Evolutionary conservation across 1,284 basidiomycete genomes (phyloP).

Genomic region (Pyrrhoderma lamaoense): DNA sequence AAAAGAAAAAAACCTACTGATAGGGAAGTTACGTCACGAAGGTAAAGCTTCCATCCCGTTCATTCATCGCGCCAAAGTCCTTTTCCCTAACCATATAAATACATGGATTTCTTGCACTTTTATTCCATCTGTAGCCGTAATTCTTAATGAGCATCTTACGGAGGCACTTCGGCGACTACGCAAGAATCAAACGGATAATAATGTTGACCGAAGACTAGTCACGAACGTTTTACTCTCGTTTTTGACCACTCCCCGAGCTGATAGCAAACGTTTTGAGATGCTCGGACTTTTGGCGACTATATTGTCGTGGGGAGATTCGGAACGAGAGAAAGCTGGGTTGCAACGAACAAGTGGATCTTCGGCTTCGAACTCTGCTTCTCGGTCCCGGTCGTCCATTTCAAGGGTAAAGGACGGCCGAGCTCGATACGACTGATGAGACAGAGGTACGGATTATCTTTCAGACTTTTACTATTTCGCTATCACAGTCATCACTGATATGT

Average conservation of each 20-base stretch:
- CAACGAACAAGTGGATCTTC: constrained; percentile 44
- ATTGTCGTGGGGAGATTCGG: constrained; percentile 83
- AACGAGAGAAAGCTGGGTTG: constrained; percentile 87
- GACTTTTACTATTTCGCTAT: neutral
- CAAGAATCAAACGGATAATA: constrained; percentile 78
- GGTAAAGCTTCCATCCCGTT: constrained; percentile 39
- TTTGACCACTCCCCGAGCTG: constrained; percentile 82
- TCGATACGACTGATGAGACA: constrained; percentile 70
- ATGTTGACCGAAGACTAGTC: constrained; percentile 89
- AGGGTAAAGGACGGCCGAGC: constrained; percentile 39
- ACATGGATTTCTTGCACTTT: too few species aligned
- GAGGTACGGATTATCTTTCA: constrained; percentile 42
- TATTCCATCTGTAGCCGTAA: constrained; percentile 56
- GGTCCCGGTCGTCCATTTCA: constrained; percentile 28
- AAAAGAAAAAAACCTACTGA: constrained; percentile 89
- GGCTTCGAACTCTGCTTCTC: constrained; percentile 17
- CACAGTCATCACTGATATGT: too few species aligned
- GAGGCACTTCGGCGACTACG: constrained; percentile 92
- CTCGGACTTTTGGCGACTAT: constrained; percentile 83
- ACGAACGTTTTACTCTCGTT: constrained; percentile 95
- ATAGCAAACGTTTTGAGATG: constrained; percentile 97
- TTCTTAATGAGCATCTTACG: constrained; percentile 96
- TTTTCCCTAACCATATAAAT: too few species aligned
- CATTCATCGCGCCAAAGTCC: too few species aligned
- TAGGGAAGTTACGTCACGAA: constrained; percentile 92